Base-by-base conservation (phyloP, 805 yeast genomes). In the Monosporozyma unispora region DNA sequence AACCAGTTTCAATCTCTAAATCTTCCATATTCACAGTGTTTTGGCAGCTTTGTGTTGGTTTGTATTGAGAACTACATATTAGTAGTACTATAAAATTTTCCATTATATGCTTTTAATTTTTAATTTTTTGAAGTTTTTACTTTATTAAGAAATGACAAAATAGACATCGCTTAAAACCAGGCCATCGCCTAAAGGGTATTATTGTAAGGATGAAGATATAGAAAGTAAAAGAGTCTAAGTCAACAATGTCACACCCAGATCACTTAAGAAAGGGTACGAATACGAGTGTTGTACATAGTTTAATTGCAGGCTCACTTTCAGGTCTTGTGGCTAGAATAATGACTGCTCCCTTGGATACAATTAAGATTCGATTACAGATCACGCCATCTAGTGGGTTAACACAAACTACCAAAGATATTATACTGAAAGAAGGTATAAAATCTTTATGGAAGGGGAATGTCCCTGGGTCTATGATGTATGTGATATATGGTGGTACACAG, bases 391-490 rank as follows among this genome's bases (percentile, higher is more conserved):
- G 31, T 9, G 18, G n/a, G 3, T 22, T 44, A n/a, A 12, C 19
- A 3, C 31, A 19, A 18, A 71, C 82, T 0, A 62, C 79, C 44
- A 53, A 52, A 12, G 63, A 70, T 1, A 74, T 88, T 1, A 53
- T 75, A 1, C 61, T 64, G 18, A 72, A 78, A 31, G 98, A 91
- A 64, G 95, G 96, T 1, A 40, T 82, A 0, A 52, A 65, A 3
- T 91, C 88, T 0, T 71, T 91, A n/a, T 93, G 98, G 98, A 90
- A 89, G 63, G 99, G 99, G 0, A 93, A 93, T 62, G 75, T 87
- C 0, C 96, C 99, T 0, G 99, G 98, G 0, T 88, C 88, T 54
- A 64, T 81, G 37, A 78, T 93, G 80, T 93, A 93, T 60, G 70
- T 91, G 12, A 56, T 85, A 10, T 93, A 91, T 59, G 96, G 98